Evolutionary conservation across 2,329 filamentous ascomycete species (phyloP), one percentile per base, ranked within the genome.

Genomic region (Biscogniauxia mediterranea): DNA sequence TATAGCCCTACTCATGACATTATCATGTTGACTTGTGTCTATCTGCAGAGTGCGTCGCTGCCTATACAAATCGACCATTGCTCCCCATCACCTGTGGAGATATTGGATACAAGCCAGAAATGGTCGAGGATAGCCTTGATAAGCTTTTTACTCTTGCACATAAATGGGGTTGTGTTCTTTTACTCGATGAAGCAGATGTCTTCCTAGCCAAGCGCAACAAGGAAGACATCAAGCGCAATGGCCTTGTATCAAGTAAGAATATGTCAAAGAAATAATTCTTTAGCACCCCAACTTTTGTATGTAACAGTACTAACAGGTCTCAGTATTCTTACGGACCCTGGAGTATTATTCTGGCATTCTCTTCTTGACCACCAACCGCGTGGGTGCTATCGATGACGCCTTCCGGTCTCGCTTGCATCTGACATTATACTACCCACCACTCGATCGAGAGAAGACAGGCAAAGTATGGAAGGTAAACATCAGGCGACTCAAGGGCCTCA

Each of bases 311-410:
- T 6, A 25, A 28, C 19, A 19, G 8, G 11, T 15, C 26, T 13
- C 19, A 75, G 77, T 79, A 2, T 79, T 80, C 55, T 71, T 80
- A 4, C 71, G 77, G 0, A 69, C 75, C 0, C 66, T 80, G 0
- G 78, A 80, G 58, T 79, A 79, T 65, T 79, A 78, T 58, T 62
- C 67, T 2, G 78, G 78, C 1, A 76, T 80, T 55, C 65, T 80
- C 0, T 78, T 78, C 64, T 70, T 82, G 6, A 82, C 79, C 0
- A 81, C 79, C 7, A 82, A 81, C 66, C 74, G 78, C 1, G 75
- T 80, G 1, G 77, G 77, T 1, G 68, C 69, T 5, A 74, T 82
- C n/a, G 80, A 82, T 61, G 77, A 80, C 54, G 79, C 79, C 1
- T 79, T 80, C 65, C 71, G 71, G 46, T 79, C 77, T 0, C 71